Conservation (phyloP, 192 early-diverging fungal genomes). For the Entomortierella parvispora region DNA sequence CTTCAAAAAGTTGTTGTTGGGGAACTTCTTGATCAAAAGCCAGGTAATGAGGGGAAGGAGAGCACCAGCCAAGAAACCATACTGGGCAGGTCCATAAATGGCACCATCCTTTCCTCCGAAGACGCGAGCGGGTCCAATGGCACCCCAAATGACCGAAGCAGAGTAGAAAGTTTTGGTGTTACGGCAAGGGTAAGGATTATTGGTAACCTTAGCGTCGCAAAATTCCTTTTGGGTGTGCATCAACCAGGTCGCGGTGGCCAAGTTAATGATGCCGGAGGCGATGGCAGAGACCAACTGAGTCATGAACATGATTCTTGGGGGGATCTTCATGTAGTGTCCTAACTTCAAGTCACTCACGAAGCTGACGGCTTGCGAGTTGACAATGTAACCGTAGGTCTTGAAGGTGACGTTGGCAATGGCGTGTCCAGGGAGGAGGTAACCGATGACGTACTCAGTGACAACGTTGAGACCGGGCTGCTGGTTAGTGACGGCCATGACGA, state of each 20-base stretch:
- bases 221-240: constrained; percentile 50
- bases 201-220: constrained; percentile 35
- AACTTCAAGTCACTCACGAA: constrained; percentile 80
- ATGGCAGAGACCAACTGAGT: constrained; percentile 69
- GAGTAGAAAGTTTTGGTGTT: constrained; percentile 66
- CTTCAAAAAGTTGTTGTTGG: constrained; percentile 38
- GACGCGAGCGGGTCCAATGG: constrained; percentile 73
- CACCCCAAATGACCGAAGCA: constrained; percentile 79
- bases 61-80: not conserved
- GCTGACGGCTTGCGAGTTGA: constrained; percentile 78
- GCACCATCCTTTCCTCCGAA: constrained; percentile 50
- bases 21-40: constrained; percentile 58
- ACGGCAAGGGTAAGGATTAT: constrained; percentile 58
- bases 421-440: constrained; percentile 66
- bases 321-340: constrained; percentile 77
- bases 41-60: constrained; percentile 52
- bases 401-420: constrained; percentile 65
- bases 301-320: constrained; percentile 69
- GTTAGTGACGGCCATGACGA: constrained; percentile 66
- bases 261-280: constrained; percentile 64
- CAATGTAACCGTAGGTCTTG: constrained; percentile 65
- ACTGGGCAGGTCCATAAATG: constrained; percentile 32
- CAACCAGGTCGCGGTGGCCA: constrained; percentile 56
- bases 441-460: constrained; percentile 71
- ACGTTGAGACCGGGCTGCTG: constrained; percentile 64